phyloP scores from a whole-genome alignment of 768 basidiomycete genomes.

The Porphyrellus cyaneotinctus region DNA sequence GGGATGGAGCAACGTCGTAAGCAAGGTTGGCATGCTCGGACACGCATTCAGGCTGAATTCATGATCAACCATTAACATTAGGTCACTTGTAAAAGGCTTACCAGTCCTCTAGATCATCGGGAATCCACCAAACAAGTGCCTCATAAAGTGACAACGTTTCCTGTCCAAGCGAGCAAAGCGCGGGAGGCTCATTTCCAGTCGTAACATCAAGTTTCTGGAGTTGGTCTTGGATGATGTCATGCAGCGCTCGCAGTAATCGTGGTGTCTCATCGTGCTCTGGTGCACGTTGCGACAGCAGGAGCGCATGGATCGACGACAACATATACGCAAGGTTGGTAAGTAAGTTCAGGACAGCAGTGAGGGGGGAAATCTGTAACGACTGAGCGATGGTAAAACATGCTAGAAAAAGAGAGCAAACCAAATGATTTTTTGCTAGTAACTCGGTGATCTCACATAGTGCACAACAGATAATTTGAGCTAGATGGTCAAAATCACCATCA shows the following conservation, averaged over 20 bases:
- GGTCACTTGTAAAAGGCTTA: conserved; percentile 10
- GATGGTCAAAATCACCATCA: conserved; percentile 16
- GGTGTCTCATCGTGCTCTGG: conserved; percentile 27
- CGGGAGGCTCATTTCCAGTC: conserved; percentile 21
- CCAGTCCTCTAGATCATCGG: conserved; percentile 41
- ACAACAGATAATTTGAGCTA: conserved; percentile 29
- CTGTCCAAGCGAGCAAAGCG: conserved; percentile 33
- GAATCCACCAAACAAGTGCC: conserved; percentile 45
- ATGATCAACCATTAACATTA: not conserved
- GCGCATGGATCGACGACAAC: conserved; percentile 44
- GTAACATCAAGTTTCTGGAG: conserved; percentile 33
- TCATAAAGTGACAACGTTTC: conserved; percentile 51
- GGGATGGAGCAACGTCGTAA: conserved; percentile 47
- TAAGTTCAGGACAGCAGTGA: conserved; percentile 53
- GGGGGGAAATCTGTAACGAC: conserved; percentile 37
- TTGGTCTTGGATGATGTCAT: conserved; percentile 39
- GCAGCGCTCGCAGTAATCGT: conserved; percentile 38
- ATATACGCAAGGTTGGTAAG: conserved; percentile 43
- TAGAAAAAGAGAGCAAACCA: conserved; percentile 35
- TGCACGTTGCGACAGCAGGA: conserved; percentile 32
- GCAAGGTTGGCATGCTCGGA: conserved; percentile 36
- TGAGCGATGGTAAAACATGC: conserved; percentile 4
- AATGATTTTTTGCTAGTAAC: conserved; percentile 33
- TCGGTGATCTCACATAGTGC: conserved; percentile 40
- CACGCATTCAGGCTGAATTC: conserved; percentile 37